Evolutionary conservation across 148 eudicot species (phyloP).

Genomic region (Tetragonia tetragonoides): DNA sequence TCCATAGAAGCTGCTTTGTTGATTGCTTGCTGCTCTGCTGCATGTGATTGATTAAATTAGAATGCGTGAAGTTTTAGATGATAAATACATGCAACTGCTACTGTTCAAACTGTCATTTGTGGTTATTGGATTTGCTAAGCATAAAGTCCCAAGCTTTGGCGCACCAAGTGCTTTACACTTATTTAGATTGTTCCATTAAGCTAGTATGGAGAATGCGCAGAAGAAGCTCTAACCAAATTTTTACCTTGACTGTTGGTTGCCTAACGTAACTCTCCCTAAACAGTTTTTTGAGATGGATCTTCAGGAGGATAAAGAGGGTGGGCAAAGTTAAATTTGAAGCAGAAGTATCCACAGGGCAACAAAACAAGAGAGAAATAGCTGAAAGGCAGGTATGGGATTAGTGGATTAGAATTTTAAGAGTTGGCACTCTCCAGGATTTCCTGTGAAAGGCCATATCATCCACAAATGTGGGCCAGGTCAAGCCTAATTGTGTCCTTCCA

Average conservation of each 20-base stretch:
- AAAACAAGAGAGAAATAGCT: neutral
- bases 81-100: no score
- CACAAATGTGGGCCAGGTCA: neutral
- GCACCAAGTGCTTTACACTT: neutral
- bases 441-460: no score
- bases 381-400: neutral
- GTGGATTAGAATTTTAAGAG: neutral
- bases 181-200: no score
- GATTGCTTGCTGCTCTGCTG: neutral
- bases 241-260: neutral
- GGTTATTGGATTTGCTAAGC: neutral
- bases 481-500: neutral
- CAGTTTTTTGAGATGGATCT: neutral
- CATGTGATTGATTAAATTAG: neutral
- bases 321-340: neutral
- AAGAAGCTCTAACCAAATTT: neutral
- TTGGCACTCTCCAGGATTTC: no score
- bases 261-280: neutral
- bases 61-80: neutral
- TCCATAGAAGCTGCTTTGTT: neutral
- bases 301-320: neutral
- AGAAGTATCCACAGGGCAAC: neutral
- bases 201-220: neutral
- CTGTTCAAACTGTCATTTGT: neutral
- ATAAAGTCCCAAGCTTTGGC: neutral